phyloP scores from a whole-genome alignment of 495 filamentous ascomycete species.

The Aspergillus leporis region DNA sequence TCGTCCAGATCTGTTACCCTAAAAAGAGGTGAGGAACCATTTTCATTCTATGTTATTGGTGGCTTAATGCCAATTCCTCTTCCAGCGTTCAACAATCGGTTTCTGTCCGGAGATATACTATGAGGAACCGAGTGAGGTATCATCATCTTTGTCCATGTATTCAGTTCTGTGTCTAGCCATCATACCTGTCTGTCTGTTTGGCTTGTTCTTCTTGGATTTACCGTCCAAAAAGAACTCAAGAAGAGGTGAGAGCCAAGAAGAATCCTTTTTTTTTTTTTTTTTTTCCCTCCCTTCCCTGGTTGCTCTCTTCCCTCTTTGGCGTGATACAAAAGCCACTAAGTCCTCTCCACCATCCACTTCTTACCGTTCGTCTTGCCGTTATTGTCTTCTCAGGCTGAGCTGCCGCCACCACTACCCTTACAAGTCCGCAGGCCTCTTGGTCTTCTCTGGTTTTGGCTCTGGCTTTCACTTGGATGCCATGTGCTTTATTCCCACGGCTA shows the following conservation, averaged over 20 bases:
- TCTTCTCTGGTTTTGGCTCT: neutral
- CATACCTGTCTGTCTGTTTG: too few species aligned
- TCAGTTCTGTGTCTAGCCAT: too few species aligned
- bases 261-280: neutral
- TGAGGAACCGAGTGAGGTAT: too few species aligned
- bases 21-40: neutral
- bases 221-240: neutral
- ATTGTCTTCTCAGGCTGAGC: neutral
- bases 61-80: neutral
- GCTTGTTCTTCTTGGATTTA: neutral
- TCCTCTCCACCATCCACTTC: neutral
- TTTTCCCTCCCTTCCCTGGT: neutral
- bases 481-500: neutral
- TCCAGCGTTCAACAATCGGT: neutral
- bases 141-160: neutral
- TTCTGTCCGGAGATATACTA: neutral
- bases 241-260: neutral
- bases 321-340: constrained; percentile 4
- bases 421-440: neutral
- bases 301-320: neutral
- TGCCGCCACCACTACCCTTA: neutral
- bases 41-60: neutral
- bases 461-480: neutral
- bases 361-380: neutral
- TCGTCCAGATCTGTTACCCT: neutral